Base-by-base conservation (phyloP, 1,284 basidiomycete genomes). In the Cutaneotrichosporon arboriforme region DNA sequence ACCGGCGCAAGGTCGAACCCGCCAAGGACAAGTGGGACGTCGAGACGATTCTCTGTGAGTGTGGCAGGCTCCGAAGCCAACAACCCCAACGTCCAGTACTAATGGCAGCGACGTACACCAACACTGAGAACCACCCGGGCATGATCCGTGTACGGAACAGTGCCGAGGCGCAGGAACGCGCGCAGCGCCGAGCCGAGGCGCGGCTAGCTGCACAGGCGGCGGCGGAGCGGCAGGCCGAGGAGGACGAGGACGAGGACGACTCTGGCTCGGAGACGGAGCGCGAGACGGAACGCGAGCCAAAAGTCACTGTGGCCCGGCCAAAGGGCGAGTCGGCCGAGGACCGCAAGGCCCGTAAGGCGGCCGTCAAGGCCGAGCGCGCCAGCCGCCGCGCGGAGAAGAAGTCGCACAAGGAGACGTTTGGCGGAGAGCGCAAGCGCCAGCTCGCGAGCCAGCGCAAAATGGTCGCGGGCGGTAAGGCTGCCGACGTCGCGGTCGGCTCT, bases 71-170 rank as follows among this genome's bases (percentile, higher is more conserved):
- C 17, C 7, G 36, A 2, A 9, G 31, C 8, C 17, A 14, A 4
- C 33, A 14, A n/a, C n/a, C n/a, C n/a, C n/a, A n/a, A n/a, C 5
- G 8, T 10, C 10, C 20, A 40, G 13, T 40, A 17, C 47, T 49
- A 31, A 53, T 41, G 8, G 15, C 66, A 94, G 91, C 86, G n/a
- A 96, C 91, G 1, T 92, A 92, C 70, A 88, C 89, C 15, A 97
- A 93, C 68, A 79, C 94, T 4, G 93, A 94, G 70, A 97, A 97
- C 67, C 92, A 96, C 69, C 92, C 92, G 0, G 83, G 85, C 13
- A 77, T 92, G 26, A 90, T 96, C 59, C 82, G 83, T 20, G 82
- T 84, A 23, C 80, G 83, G 35, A 79, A 61, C 80, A 59, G 70
- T 69, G 48, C 82, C 75, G 65, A 77, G 57, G 55, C 57, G 34